phyloP scores from a whole-genome alignment of 225 moss, liverwort and hornwort species.

The Pseudisothecium myosuroides region DNA sequence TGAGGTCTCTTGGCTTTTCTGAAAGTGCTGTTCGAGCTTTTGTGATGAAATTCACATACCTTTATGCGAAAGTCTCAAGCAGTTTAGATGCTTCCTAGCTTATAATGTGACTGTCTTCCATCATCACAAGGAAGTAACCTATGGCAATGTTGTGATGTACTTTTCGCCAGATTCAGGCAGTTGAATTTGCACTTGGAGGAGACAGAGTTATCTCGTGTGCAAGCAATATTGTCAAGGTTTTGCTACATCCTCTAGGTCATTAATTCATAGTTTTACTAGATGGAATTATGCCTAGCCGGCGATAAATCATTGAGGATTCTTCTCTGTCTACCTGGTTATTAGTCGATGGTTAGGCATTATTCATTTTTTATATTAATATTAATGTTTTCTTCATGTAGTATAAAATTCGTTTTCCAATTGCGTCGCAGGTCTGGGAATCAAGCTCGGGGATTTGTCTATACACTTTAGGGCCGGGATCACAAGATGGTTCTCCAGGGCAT shows the following conservation, averaged over 20 bases:
- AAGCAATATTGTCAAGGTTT: conserved; percentile 73
- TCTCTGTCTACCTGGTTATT: neutral
- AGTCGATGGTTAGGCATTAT: neutral
- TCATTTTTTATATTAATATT: neutral
- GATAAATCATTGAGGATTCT: neutral
- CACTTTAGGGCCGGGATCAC: conserved; percentile 64
- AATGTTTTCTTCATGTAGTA: too few relatives aligned
- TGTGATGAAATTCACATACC: neutral
- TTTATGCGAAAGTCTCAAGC: neutral
- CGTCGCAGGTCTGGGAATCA: conserved; percentile 46
- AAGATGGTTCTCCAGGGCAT: conserved; percentile 58
- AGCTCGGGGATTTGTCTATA: conserved; percentile 51
- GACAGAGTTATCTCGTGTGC: conserved; percentile 75
- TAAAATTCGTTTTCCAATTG: neutral
- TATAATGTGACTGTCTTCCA: neutral
- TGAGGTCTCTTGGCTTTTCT: neutral
- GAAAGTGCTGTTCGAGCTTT: neutral
- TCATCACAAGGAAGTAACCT: neutral
- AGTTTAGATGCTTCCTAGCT: neutral
- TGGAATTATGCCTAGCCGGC: neutral
- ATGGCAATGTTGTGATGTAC: neutral
- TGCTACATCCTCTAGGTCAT: neutral
- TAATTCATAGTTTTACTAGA: neutral
- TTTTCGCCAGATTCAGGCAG: conserved; percentile 69
- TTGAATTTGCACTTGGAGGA: conserved; percentile 77